Evolutionary conservation across 2,329 filamentous ascomycete species (phyloP), one percentile per base, ranked within the genome.

Genomic region (Sporothrix brasiliensis): DNA sequence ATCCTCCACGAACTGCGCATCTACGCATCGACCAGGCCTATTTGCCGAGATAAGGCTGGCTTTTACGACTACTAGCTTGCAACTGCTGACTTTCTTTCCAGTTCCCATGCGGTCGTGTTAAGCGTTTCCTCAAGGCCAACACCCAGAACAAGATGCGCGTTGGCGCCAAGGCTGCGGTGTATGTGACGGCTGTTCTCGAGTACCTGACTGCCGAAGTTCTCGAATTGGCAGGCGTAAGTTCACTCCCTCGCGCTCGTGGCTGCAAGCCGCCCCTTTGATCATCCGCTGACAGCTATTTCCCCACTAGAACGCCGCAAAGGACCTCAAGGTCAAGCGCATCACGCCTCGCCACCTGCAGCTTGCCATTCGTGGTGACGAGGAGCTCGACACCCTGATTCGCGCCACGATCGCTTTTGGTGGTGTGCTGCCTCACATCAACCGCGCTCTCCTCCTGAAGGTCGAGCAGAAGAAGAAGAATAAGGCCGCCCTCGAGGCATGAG

Each of bases 71-170:
- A 30, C n/a, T 49, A 21, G n/a, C 16, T 10, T 10, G 9, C 27
- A 52, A n/a, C 56, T 24, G 21, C 24, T 21, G 24, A 27, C 56
- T 50, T 44, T 67, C 72, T 75, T 39, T 39, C 72, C 80, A 99
- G 95, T 99, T 99, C 82, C 95, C 95, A 73, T 99, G 95, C 81
- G 95, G 95, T 84, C 95, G 95, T 91, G 95, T 99, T 83, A 99
- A 99, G 91, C 94, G 95, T 85, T 98, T 98, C 86, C 87, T 99
- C 80, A 97, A 98, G 89, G 93, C 93, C 82, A 97, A 97, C 85
- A 98, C 95, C 66, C 95, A 98, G 81, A 96, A 97, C 85, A 98
- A 98, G 87, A 98, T 97, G 92, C 94, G 95, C 83, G 96, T 99
- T 76, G 95, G 95, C 77, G 95, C 94, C 79, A 98, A 98, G 87